Base-by-base conservation (phyloP, 495 filamentous ascomycete genomes). In the Podospora comata region DNA sequence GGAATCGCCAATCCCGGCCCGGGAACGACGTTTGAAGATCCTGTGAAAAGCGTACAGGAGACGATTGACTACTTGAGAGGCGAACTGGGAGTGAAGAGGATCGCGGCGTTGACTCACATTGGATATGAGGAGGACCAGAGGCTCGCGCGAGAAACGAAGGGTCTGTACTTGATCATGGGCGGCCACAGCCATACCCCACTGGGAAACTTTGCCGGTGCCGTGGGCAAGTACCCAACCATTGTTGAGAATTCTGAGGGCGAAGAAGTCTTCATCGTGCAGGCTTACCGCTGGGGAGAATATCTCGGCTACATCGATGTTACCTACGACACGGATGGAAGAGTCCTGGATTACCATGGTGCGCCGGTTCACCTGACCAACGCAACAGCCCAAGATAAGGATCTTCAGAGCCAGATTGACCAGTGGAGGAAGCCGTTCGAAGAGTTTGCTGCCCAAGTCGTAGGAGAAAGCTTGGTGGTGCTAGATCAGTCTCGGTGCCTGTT, bases 211-310 rank as follows among this genome's bases (percentile, higher is more conserved):
- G 69, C 68, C 13, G 84, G 77, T 30, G 82, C 85, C 39, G 73
- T 73, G 58, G 85, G 86, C 11, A 75, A 78, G 26, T 88, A 88
- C 67, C 86, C 86, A 5, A 88, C 86, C 23, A 81, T 88, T 61
- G 79, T 76, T 53, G 72, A 79, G 9, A 88, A 88, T 72, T 76
- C 79, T 68, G 81, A 85, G 62, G 86, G 84, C 39, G 84, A 88
- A 6, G 86, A 87, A 71, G 85, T 88, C 27, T 87, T 88, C 71
- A 83, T 88, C 67, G 85, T 88, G 16, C 85, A 84, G 13, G 79
- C 85, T 20, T 85, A 84, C 68, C 82, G 85, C 57, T 88, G 85
- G 86, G 85, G 85, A 30, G 83, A 87, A 76, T 87, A 87, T 54
- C 74, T 87, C 2, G 85, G 85, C 59, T 87, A 85, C 71, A 87